Conservation (phyloP, 306 rosid species). For the Fagus crenata region DNA sequence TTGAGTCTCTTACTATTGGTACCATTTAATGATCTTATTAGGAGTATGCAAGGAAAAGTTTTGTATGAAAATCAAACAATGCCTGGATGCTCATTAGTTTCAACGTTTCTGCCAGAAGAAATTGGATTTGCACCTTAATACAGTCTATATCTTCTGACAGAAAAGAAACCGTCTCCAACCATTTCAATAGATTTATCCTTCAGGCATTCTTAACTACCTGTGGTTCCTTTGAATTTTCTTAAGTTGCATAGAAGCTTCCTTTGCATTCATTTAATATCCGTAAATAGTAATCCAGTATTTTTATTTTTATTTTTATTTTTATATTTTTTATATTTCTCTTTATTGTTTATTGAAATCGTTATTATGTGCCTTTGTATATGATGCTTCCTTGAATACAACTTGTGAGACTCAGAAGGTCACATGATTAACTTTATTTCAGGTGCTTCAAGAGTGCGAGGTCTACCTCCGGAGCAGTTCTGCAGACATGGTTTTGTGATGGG, state of each 20-base stretch:
- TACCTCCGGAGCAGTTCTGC: slow-evolving; percentile 81
- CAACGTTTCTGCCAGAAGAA: neutral
- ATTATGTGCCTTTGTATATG: neutral
- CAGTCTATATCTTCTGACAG: neutral
- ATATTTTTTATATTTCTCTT: neutral
- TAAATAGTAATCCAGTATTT: neutral
- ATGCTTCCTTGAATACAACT: slow-evolving; percentile 17
- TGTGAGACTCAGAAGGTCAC: slow-evolving; percentile 29
- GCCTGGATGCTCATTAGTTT: neutral
- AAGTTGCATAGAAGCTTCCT: neutral
- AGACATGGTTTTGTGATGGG: slow-evolving; percentile 85
- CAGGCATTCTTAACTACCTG: neutral
- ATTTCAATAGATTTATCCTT: neutral
- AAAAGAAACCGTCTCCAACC: neutral
- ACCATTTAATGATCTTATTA: neutral
- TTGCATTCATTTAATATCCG: neutral
- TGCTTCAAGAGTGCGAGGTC: slow-evolving; percentile 67
- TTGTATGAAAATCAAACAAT: neutral
- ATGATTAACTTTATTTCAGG: slow-evolving; percentile 51
- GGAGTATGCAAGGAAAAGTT: neutral
- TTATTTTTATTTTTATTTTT: neutral
- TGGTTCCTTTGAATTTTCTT: neutral
- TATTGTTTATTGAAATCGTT: neutral
- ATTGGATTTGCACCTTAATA: neutral
- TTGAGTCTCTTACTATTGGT: neutral